Evolutionary conservation across 768 basidiomycete genomes (phyloP).

Genomic region (Termitomyces sp.): DNA sequence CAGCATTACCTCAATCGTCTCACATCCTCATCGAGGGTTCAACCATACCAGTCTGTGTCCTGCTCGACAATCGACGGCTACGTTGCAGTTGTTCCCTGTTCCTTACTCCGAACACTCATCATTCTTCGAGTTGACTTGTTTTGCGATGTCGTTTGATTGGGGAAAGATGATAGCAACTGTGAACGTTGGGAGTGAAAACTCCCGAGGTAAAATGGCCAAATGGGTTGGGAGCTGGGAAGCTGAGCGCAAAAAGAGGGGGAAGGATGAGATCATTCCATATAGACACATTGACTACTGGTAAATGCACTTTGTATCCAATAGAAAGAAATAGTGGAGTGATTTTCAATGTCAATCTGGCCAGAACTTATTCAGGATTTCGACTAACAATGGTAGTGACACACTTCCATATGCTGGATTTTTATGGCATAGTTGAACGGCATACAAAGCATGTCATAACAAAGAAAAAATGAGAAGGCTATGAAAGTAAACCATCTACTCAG

Average conservation of each 20-base stretch:
- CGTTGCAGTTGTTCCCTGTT: conserved; percentile 72
- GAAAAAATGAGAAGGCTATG: conserved; percentile 16
- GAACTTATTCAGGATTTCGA: background rate
- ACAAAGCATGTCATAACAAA: conserved; percentile 34
- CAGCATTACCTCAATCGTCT: conserved; percentile 63
- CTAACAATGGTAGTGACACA: background rate
- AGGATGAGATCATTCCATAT: conserved; percentile 29
- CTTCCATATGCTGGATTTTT: conserved; percentile 12
- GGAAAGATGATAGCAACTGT: conserved; percentile 92
- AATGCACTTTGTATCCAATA: background rate
- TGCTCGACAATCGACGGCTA: conserved; percentile 63
- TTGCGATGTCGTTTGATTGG: conserved; percentile 85
- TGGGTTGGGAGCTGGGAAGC: conserved; percentile 90
- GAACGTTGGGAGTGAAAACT: conserved; percentile 69
- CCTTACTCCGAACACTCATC: conserved; percentile 96
- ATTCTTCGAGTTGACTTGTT: conserved; percentile 93
- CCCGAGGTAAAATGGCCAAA: conserved; percentile 78
- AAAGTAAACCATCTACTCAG: conserved; percentile 47
- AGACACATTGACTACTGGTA: conserved; percentile 46
- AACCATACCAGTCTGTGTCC: conserved; percentile 62
- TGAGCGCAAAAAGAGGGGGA: conserved; percentile 59
- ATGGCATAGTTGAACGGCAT: conserved; percentile 28
- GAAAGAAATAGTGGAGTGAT: background rate
- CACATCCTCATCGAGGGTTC: conserved; percentile 61
- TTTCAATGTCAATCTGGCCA: background rate